Conservation (phyloP, 805 yeast species). For the Maudiozyma serrabonitensis region DNA sequence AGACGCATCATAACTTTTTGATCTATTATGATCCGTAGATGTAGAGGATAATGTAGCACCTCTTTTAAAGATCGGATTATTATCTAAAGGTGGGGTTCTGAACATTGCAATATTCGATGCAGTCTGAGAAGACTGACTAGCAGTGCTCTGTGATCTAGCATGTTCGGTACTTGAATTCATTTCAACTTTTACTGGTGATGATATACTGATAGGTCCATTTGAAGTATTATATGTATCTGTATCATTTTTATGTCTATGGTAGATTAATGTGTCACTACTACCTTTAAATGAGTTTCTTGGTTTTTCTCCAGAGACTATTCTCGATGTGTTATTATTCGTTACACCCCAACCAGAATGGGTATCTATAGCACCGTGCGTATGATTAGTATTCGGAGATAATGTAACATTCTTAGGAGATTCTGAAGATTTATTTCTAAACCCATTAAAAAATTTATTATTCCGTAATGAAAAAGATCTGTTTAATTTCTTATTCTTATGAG, state of each 20-base stretch:
- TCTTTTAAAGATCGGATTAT: neutral
- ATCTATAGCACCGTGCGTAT: conserved; percentile 8
- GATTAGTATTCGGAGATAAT: neutral
- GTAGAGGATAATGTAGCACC: neutral
- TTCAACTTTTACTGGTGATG: neutral
- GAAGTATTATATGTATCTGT: neutral
- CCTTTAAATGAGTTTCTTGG: conserved; percentile 13
- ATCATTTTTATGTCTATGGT: conserved; percentile 2
- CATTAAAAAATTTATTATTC: conserved; percentile 22
- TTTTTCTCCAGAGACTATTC: neutral
- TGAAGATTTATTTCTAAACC: conserved; percentile 10
- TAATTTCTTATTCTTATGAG: conserved; percentile 7
- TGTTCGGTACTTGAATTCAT: conserved; percentile 1
- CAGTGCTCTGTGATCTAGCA: conserved; percentile 10
- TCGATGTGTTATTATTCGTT: neutral
- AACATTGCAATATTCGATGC: conserved; percentile 10
- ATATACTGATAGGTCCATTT: neutral
- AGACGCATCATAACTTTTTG: neutral
- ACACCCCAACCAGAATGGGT: conserved; percentile 32
- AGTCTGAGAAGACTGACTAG: neutral
- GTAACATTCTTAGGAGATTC: neutral
- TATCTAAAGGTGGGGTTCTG: conserved; percentile 12
- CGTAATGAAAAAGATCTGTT: conserved; percentile 29
- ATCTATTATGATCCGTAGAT: neutral
- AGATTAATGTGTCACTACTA: conserved; percentile 22